Conservation (phyloP, 2,329 filamentous ascomycete species). For the Fusarium luffae region DNA sequence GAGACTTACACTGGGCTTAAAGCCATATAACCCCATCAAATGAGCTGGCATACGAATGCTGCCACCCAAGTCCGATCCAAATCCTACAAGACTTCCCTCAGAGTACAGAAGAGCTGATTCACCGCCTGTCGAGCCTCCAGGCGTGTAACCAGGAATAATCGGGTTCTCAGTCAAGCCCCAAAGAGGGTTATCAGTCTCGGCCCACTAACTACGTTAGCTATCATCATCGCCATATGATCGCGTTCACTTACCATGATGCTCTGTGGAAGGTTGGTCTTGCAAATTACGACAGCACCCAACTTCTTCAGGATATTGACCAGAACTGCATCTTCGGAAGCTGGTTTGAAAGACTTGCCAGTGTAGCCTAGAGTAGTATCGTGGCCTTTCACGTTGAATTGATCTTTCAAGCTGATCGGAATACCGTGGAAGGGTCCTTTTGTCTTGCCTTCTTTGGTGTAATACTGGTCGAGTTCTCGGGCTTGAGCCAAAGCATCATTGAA, state of each 20-base stretch:
- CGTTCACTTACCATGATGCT: slow-evolving; percentile 13
- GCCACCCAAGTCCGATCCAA: slow-evolving; percentile 45
- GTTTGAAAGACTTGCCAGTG: slow-evolving; percentile 60
- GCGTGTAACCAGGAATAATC: slow-evolving; percentile 34
- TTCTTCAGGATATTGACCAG: slow-evolving; percentile 60
- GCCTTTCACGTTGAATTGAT: slow-evolving; percentile 70
- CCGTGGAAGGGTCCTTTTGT: slow-evolving; percentile 36
- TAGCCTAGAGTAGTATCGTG: slow-evolving; percentile 69
- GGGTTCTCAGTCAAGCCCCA: slow-evolving; percentile 45
- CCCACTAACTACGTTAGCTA: slow-evolving; percentile 8
- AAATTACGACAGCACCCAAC: slow-evolving; percentile 63
- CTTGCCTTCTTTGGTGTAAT: background rate
- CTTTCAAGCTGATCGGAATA: slow-evolving; percentile 56
- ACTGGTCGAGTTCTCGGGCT: slow-evolving; percentile 28
- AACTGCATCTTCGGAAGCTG: slow-evolving; percentile 59
- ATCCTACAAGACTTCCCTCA: slow-evolving; percentile 37
- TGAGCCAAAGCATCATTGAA: slow-evolving; percentile 36
- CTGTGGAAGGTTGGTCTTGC: slow-evolving; percentile 42
- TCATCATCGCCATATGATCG: accelerated
- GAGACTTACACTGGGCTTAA: slow-evolving; percentile 45
- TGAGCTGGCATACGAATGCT: slow-evolving; percentile 45
- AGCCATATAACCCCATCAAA: slow-evolving; percentile 39
- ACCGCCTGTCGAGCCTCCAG: slow-evolving; percentile 45
- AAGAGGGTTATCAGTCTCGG: slow-evolving; percentile 47
- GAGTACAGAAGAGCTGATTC: slow-evolving; percentile 37